These are phyloP conservation scores for Cicer yamashitae DNA, from an alignment of 306 rosid genomes.

Conservation along the genomic window DNA sequence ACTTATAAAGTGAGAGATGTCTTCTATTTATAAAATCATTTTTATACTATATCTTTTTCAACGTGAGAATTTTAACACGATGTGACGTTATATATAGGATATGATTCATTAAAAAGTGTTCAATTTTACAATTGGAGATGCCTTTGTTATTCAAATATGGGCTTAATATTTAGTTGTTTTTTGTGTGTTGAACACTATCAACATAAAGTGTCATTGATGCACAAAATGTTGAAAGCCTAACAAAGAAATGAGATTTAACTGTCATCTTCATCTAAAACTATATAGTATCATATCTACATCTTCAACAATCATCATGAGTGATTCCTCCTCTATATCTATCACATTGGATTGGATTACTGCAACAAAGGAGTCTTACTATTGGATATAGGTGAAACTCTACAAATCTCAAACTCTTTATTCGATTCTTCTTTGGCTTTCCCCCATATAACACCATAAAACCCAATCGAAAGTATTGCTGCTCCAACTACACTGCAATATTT, in stretches of 20 bases:
- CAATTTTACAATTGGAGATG: too few relatives aligned
- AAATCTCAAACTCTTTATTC: not conserved
- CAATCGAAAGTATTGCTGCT: constrained; percentile 54
- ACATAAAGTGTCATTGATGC: not conserved
- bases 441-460: constrained; percentile 69
- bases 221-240: not conserved
- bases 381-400: not conserved
- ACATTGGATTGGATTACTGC: not conserved
- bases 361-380: constrained; percentile 48
- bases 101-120: too few relatives aligned
- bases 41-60: too few relatives aligned
- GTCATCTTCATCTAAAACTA: not conserved
- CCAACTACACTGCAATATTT: constrained; percentile 59
- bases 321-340: constrained; percentile 1
- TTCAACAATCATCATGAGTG: not conserved
- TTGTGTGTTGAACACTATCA: not conserved
- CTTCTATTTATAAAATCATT: too few relatives aligned
- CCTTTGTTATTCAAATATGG: not conserved
- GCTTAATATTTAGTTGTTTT: not conserved
- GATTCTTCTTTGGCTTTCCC: constrained; percentile 56
- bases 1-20: too few relatives aligned
- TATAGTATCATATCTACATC: not conserved
- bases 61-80: too few relatives aligned
- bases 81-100: too few relatives aligned
- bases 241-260: not conserved